These are phyloP conservation scores for Apiospora phragmitis DNA, from an alignment of 2,329 filamentous ascomycete species.

Conservation along the genomic window DNA sequence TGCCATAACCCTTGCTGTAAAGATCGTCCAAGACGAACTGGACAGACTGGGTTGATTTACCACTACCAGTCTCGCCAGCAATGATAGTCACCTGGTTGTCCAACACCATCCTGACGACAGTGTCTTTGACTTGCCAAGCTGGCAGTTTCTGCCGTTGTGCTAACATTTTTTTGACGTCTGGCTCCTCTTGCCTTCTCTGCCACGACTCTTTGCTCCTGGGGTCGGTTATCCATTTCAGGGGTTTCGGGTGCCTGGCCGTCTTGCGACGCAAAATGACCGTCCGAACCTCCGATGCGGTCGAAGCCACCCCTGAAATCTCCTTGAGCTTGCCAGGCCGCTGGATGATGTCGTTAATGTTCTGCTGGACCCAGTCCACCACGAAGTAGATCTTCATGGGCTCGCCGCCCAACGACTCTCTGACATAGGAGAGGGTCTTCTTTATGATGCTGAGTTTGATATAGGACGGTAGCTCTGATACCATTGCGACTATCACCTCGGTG, in stretches of 20 bases:
- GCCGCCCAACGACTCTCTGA: constrained; percentile 69
- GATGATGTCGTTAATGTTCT: constrained; percentile 78
- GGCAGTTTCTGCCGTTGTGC: constrained; percentile 72
- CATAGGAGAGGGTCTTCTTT: constrained; percentile 72
- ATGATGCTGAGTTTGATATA: constrained; percentile 92
- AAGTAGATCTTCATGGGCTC: constrained; percentile 90
- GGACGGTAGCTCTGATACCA: constrained; percentile 74
- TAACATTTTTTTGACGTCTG: constrained; percentile 74
- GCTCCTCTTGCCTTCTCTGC: constrained; percentile 64
- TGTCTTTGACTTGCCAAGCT: constrained; percentile 81
- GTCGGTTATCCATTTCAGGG: constrained; percentile 65
- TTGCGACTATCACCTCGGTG: constrained; percentile 64
- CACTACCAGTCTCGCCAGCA: constrained; percentile 93
- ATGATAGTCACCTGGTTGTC: constrained; percentile 90
- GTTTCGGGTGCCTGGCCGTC: constrained; percentile 50
- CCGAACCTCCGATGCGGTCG: constrained; percentile 60
- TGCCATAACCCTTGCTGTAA: constrained; percentile 73
- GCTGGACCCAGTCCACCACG: constrained; percentile 87
- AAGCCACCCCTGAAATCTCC: constrained; percentile 79
- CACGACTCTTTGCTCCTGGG: constrained; percentile 65
- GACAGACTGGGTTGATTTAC: constrained; percentile 95
- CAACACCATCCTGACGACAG: constrained; percentile 74
- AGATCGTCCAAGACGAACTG: constrained; percentile 95
- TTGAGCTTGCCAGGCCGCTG: constrained; percentile 80
- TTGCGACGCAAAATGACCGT: constrained; percentile 31